Percentiles rank a stretch among this genome's conserved stretches.
phyloP scores from a whole-genome alignment of 2,329 filamentous ascomycete genomes.

The Chrysoporthe austroafricana region DNA sequence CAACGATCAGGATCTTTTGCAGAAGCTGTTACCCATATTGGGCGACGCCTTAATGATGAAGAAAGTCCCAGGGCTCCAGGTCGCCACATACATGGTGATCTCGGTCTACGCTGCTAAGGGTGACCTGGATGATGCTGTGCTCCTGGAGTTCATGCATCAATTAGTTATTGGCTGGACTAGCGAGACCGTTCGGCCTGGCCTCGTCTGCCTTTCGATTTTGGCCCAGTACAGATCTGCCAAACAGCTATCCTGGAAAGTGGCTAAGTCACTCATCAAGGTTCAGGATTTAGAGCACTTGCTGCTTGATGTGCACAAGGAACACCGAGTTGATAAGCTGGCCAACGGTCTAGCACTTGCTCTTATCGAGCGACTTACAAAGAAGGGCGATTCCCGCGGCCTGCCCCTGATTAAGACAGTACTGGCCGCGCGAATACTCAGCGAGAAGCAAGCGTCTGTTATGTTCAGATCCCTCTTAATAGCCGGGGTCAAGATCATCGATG shows the following conservation, averaged over 20 bases:
- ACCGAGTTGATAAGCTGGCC: conserved; percentile 71
- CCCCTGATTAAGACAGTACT: conserved; percentile 65
- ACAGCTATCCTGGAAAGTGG: conserved; percentile 70
- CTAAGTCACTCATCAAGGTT: conserved; percentile 69
- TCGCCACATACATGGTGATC: conserved; percentile 90
- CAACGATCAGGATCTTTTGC: conserved; percentile 79
- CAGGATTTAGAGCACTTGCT: conserved; percentile 63
- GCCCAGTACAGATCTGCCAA: conserved; percentile 77
- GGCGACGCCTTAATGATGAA: conserved; percentile 78
- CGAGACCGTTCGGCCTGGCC: conserved; percentile 72
- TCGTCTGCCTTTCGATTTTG: conserved; percentile 80
- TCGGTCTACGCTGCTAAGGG: conserved; percentile 85
- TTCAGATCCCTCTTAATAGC: conserved; percentile 68
- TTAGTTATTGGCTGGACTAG: conserved; percentile 76
- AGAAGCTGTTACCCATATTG: conserved; percentile 68
- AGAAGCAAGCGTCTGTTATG: conserved; percentile 65
- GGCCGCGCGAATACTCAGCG: conserved; percentile 61
- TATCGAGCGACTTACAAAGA: conserved; percentile 64
- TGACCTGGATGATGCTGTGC: conserved; percentile 73
- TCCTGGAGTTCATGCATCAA: conserved; percentile 90
- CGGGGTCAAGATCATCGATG: conserved; percentile 60
- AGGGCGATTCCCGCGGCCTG: conserved; percentile 60
- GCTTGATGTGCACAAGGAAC: conserved; percentile 64
- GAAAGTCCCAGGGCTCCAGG: conserved; percentile 76
- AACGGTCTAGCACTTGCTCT: conserved; percentile 72